phyloP scores from a whole-genome alignment of 73 alveolate genomes.

The Tetrahymena elliotti region DNA sequence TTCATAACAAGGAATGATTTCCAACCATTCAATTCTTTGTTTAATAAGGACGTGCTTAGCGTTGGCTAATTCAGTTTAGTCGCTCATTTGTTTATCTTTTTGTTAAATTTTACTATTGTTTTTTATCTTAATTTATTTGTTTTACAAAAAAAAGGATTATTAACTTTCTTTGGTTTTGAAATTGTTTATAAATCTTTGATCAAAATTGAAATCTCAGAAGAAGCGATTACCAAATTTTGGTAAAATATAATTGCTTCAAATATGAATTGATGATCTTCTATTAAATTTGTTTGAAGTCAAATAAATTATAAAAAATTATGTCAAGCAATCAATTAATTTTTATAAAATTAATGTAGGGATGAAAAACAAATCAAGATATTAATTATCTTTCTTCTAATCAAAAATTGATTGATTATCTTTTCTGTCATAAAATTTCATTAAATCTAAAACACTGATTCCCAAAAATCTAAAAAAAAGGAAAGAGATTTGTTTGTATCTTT shows the following conservation, averaged over 20 bases:
- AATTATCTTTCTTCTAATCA: background rate
- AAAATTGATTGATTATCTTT: no score
- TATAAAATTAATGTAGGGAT: background rate
- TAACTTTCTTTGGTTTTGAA: background rate
- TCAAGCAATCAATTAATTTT: background rate
- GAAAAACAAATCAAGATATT: background rate
- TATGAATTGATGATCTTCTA: background rate
- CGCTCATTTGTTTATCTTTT: background rate
- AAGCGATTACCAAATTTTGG: background rate
- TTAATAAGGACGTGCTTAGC: background rate
- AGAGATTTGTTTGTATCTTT: background rate
- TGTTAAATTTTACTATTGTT: background rate
- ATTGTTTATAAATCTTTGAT: background rate
- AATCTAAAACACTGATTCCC: background rate
- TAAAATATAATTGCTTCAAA: background rate
- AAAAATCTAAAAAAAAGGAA: background rate
- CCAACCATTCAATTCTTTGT: background rate
- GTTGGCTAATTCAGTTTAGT: background rate
- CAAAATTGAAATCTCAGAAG: background rate
- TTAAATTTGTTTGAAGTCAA: background rate
- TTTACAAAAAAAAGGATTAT: background rate
- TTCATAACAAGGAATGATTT: background rate
- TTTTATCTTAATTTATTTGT: background rate
- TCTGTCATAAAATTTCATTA: background rate
- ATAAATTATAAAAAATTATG: background rate